phyloP scores from a whole-genome alignment of 768 basidiomycete genomes.

The Trametes cubensis region DNA sequence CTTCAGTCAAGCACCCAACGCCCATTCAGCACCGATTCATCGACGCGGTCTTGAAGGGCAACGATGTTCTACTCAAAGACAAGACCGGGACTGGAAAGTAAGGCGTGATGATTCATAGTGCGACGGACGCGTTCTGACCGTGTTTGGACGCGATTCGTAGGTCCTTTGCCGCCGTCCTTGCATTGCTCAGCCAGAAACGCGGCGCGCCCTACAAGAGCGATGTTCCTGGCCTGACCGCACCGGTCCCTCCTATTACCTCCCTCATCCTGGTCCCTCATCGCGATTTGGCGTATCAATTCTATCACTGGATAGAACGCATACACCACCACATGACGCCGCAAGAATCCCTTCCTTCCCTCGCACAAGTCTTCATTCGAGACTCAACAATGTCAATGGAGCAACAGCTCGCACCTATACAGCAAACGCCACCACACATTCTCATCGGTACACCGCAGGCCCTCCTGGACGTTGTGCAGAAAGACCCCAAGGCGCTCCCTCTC shows the following conservation, averaged over 20 bases:
- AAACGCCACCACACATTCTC: slow-evolving; percentile 62
- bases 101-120: slow-evolving; percentile 30
- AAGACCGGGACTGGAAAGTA: slow-evolving; percentile 82
- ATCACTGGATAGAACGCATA: slow-evolving; percentile 65
- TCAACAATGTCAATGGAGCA: slow-evolving; percentile 42
- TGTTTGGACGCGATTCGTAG: slow-evolving; percentile 38
- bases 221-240: slow-evolving; percentile 14
- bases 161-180: slow-evolving; percentile 72
- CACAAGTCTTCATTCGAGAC: slow-evolving; percentile 65
- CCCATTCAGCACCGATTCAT: slow-evolving; percentile 62
- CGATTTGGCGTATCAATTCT: slow-evolving; percentile 69
- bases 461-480: slow-evolving; percentile 53
- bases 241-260: slow-evolving; percentile 38
- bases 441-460: slow-evolving; percentile 74
- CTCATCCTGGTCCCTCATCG: slow-evolving; percentile 73
- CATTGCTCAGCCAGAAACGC: slow-evolving; percentile 52
- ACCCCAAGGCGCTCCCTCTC: slow-evolving; percentile 49
- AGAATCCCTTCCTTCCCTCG: slow-evolving; percentile 45
- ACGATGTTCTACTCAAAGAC: slow-evolving; percentile 69
- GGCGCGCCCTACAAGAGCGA: slow-evolving; percentile 14
- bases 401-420: slow-evolving; percentile 42
- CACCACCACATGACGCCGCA: slow-evolving; percentile 28
- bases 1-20: slow-evolving; percentile 60
- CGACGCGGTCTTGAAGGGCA: slow-evolving; percentile 55
- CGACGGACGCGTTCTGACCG: neutral